Evolutionary conservation across 495 filamentous ascomycete genomes (phyloP).

Genomic region (Aspergillus homomorphus): DNA sequence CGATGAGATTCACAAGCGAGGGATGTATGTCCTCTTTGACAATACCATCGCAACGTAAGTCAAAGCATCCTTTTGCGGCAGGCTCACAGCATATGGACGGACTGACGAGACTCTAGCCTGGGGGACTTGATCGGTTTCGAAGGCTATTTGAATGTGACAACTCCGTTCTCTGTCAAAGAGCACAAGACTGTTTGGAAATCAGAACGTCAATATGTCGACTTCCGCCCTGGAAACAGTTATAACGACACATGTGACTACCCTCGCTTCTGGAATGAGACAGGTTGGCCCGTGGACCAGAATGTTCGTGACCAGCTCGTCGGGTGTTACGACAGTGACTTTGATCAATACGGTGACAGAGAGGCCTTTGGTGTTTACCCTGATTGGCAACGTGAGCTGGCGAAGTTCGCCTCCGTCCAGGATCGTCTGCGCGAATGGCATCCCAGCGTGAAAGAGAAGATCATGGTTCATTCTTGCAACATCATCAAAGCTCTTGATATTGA

Average conservation of each 20-base stretch:
- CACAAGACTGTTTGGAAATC: conserved; percentile 60
- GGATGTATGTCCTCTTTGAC: conserved; percentile 71
- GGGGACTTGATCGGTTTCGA: conserved; percentile 68
- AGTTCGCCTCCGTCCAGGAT: conserved; percentile 74
- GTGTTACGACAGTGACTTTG: conserved; percentile 69
- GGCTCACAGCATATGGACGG: background rate
- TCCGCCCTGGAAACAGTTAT: conserved; percentile 56
- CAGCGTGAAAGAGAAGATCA: conserved; percentile 55
- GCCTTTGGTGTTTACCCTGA: conserved; percentile 67
- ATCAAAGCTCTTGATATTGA: conserved; percentile 65
- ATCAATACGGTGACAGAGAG: conserved; percentile 66
- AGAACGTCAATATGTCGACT: conserved; percentile 60
- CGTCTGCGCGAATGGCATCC: conserved; percentile 70
- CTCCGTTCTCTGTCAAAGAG: conserved; percentile 56
- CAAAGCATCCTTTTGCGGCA: background rate
- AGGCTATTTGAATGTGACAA: conserved; percentile 62
- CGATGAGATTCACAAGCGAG: conserved; percentile 59
- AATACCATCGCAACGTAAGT: conserved; percentile 69
- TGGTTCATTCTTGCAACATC: conserved; percentile 64
- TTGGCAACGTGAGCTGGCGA: conserved; percentile 66
- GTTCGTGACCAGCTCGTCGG: conserved; percentile 48
- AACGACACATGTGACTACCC: conserved; percentile 61
- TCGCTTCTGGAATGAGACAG: conserved; percentile 64
- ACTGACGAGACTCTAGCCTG: conserved; percentile 40
- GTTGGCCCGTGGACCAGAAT: conserved; percentile 47